Conservation (phyloP, 106 monocot genomes). For the Dendrobium nobile region DNA sequence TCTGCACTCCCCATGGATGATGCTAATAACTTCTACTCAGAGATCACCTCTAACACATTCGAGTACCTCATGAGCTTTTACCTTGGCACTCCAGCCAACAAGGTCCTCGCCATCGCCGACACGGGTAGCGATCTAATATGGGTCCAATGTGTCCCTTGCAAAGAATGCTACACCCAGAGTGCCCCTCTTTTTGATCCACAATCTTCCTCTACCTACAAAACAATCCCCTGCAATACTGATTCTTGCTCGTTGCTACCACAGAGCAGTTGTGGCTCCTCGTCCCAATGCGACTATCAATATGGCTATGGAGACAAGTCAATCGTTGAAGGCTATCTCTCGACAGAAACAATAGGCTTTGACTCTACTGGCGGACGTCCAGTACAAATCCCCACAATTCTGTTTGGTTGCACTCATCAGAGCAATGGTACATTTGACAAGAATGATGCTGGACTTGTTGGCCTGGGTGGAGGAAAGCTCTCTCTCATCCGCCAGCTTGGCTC, state of each 20-base stretch:
- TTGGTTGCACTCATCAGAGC: neutral
- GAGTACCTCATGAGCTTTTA: slow-evolving; percentile 8
- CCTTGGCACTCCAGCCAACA: neutral
- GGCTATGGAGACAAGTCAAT: neutral
- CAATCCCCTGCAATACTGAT: neutral
- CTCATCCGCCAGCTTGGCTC: slow-evolving; percentile 4
- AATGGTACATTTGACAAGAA: neutral
- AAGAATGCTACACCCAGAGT: neutral
- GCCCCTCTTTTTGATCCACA: neutral
- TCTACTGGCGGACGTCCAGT: neutral
- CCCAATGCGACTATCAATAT: neutral
- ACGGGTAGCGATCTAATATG: slow-evolving; percentile 41
- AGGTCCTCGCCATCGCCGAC: slow-evolving; percentile 15
- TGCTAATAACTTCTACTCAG: neutral
- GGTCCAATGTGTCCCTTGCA: slow-evolving; percentile 8
- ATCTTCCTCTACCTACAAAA: neutral
- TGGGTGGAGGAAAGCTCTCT: slow-evolving; percentile 1
- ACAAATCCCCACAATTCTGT: neutral
- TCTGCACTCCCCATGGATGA: neutral
- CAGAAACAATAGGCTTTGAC: neutral
- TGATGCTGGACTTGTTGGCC: neutral
- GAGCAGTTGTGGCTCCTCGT: neutral
- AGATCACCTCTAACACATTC: neutral
- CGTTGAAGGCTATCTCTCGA: neutral
- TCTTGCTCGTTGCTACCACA: neutral